phyloP scores from a whole-genome alignment of 1,284 basidiomycete species.

The Tetrapyrgos nigripes region DNA sequence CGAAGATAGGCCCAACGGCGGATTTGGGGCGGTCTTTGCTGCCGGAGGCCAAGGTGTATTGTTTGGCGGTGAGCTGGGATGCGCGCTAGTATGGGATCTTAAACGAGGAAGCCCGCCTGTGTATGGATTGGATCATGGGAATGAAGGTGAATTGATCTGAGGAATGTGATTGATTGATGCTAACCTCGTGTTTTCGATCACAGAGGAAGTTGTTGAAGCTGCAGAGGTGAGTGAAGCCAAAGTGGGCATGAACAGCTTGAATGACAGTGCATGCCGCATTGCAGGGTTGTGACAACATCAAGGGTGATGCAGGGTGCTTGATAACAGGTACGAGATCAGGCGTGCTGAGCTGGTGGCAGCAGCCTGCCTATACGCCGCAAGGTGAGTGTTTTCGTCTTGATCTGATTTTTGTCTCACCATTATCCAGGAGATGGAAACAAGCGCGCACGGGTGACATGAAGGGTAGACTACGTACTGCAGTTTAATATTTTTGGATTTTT shows the following conservation, averaged over 20 bases:
- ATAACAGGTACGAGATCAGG: slow-evolving; percentile 64
- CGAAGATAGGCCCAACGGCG: slow-evolving; percentile 5
- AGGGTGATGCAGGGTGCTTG: slow-evolving; percentile 38
- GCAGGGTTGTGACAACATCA: slow-evolving; percentile 5
- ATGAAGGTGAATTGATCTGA: slow-evolving; percentile 47
- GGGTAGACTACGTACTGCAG: background rate
- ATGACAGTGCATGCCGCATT: slow-evolving; percentile 7
- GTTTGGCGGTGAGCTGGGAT: slow-evolving; percentile 58
- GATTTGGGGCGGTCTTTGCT: slow-evolving; percentile 51
- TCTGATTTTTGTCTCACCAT: slow-evolving; percentile 3
- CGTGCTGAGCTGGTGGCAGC: slow-evolving; percentile 61
- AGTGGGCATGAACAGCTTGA: background rate
- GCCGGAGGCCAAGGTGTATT: slow-evolving; percentile 56
- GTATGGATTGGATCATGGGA: slow-evolving; percentile 60
- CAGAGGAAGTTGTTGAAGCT: slow-evolving; percentile 60
- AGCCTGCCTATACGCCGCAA: slow-evolving; percentile 42
- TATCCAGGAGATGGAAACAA: slow-evolving; percentile 6
- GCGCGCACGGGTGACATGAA: background rate
- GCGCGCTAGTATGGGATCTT: slow-evolving; percentile 66
- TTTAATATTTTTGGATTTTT: background rate
- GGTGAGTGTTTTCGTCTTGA: slow-evolving; percentile 20
- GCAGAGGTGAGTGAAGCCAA: slow-evolving; percentile 52
- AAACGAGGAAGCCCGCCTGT: slow-evolving; percentile 50
- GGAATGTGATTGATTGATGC: background rate
- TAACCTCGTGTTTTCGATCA: slow-evolving; percentile 17